A percentile compares a stretch with the other conserved stretches of the same genome.
Evolutionary conservation across 129 eudicot species (phyloP).

Genomic region (Escallonia herrerae): DNA sequence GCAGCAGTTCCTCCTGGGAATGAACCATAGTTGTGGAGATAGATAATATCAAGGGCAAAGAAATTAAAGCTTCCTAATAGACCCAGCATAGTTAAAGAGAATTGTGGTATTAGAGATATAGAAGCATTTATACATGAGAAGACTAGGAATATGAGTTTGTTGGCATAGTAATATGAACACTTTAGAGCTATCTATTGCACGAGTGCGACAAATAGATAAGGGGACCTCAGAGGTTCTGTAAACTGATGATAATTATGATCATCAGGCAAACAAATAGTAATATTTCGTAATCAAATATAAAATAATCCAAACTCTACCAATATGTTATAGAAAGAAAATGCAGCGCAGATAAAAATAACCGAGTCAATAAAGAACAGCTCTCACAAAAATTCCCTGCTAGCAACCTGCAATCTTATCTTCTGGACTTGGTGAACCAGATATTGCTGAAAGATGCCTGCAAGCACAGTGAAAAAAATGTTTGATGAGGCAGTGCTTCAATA

Average conservation of each 20-base stretch:
- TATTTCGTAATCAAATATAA: background rate
- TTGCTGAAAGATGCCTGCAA: slow-evolving; percentile 86
- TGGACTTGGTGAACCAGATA: slow-evolving; percentile 94
- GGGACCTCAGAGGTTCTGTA: too few relatives aligned
- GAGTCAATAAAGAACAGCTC: slow-evolving; percentile 2
- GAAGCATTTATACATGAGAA: too few relatives aligned
- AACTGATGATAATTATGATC: too few relatives aligned
- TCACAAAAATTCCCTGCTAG: slow-evolving; percentile 6
- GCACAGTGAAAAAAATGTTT: background rate
- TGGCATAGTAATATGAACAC: too few relatives aligned
- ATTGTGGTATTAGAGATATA: too few relatives aligned
- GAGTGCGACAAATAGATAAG: too few relatives aligned
- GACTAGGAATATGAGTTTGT: too few relatives aligned
- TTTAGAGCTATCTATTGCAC: too few relatives aligned
- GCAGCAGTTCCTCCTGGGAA: too few relatives aligned
- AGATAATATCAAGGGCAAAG: slow-evolving; percentile 1
- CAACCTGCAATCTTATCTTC: slow-evolving; percentile 91
- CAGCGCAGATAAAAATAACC: too few relatives aligned
- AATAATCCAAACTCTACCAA: background rate
- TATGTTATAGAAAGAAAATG: background rate
- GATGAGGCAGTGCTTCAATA: background rate
- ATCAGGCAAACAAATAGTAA: background rate
- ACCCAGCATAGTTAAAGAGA: too few relatives aligned
- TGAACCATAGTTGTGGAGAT: slow-evolving; percentile 11
- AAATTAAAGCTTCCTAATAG: background rate